Base-by-base conservation (phyloP, 192 early-diverging fungal genomes). In the Umbelopsis vinacea region DNA sequence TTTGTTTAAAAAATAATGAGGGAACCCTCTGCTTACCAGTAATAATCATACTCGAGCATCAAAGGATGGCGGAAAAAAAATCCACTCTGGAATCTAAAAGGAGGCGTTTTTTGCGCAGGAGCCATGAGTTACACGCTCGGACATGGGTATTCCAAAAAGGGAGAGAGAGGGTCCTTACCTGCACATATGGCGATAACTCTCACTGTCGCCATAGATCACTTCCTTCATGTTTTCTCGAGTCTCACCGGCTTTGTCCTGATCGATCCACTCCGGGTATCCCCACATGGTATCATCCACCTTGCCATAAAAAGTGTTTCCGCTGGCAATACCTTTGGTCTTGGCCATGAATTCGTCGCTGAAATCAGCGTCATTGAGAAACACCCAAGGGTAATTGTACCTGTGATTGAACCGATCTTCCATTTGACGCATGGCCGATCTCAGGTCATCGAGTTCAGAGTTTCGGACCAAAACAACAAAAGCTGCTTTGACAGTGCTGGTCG, bases 401-500 rank as follows among this genome's bases (percentile, higher is more conserved):
- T 83, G 71, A 74, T 92, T 92, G 73, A 92, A 91, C 21, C 89
- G 79, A 71, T 86, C 81, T 71, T 95, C 92, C n/a, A 95, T 83
- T 76, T 90, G 85, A 1, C 80, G 76, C 73, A 95, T 86, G 2
- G 92, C 75, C 37, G 77, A 78, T 47, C 83, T 77, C 52, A 93
- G 82, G 17, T 83, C 89, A 26, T 81, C 70, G 43, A 92, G 69
- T 53, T 96, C 93, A 6, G 74, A 75, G 52, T 96, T 93, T 19
- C 91, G 84, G 23, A 93, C 90, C 3, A 96, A 76, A 23, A 96
- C 86, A 19, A 95, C 88, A 82, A 94, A 91, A 3, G 82, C 87
- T 19, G 87, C 92, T 46, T 90, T 90, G 14, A 72, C 75, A 7
- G 52, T 43, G 19, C 53, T 48, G n/a, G 46, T 75, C 10, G 45